Conservation (phyloP, 1,284 basidiomycete species). For the Leccinum ponderosum region DNA sequence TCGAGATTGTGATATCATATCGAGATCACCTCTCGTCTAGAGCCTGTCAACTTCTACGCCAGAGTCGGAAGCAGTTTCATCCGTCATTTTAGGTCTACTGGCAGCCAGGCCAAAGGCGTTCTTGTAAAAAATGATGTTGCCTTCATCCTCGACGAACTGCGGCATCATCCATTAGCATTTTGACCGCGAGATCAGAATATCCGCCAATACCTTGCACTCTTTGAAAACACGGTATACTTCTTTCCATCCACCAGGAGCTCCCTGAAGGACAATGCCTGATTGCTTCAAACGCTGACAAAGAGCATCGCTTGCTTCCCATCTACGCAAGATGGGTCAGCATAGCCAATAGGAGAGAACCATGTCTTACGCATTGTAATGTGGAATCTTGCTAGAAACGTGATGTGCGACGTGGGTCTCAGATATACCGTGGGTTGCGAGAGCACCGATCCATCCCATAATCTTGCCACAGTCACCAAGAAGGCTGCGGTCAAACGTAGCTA, state of each 20-base stretch:
- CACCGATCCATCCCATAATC: conserved; percentile 77
- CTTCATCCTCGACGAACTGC: conserved; percentile 91
- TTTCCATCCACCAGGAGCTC: conserved; percentile 73
- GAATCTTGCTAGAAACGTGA: conserved; percentile 92
- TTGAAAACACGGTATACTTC: conserved; percentile 75
- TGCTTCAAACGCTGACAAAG: conserved; percentile 79
- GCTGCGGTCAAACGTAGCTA: conserved; percentile 90
- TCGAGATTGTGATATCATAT: conserved; percentile 9
- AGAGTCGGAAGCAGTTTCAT: conserved; percentile 75
- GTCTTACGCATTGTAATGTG: conserved; percentile 81
- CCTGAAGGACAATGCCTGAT: conserved; percentile 59
- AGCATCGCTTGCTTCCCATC: conserved; percentile 91
- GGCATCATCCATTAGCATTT: conserved; percentile 18
- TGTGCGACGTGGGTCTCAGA: conserved; percentile 93
- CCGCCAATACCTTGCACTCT: conserved; percentile 63
- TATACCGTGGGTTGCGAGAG: conserved; percentile 82
- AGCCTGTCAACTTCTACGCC: conserved; percentile 72
- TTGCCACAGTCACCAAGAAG: conserved; percentile 80
- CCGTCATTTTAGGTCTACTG: conserved; percentile 63
- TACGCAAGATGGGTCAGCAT: conserved; percentile 23
- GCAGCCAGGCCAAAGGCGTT: conserved; percentile 79
- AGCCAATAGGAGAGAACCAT: background rate
- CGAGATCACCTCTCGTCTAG: conserved; percentile 20
- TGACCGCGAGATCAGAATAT: background rate
- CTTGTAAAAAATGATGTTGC: conserved; percentile 91